phyloP scores from a whole-genome alignment of 2,329 filamentous ascomycete genomes.

The Clarireedia sp. region DNA sequence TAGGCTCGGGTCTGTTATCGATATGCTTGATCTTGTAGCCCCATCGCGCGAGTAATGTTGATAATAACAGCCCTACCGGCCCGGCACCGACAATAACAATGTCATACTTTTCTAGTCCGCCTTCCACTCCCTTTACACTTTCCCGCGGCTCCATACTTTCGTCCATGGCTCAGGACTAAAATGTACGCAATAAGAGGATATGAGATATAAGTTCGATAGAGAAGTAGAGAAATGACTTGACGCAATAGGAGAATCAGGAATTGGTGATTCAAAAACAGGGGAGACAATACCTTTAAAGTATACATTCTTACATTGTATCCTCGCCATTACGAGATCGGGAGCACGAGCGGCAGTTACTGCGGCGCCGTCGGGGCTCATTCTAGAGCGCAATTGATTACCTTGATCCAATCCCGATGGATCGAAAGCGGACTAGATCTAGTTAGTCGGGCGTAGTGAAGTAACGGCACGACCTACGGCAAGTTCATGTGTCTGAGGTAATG shows the following conservation, averaged over 20 bases:
- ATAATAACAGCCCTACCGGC: slow-evolving; percentile 79
- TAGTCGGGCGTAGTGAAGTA: neutral
- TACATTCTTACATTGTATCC: neutral
- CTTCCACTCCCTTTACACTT: slow-evolving; percentile 8
- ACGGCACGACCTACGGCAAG: slow-evolving; percentile 7
- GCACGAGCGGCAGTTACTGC: neutral
- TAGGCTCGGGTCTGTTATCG: slow-evolving; percentile 81
- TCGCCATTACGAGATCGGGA: neutral
- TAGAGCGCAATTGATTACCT: neutral
- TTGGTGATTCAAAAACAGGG: neutral
- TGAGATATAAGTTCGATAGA: no score
- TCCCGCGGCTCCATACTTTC: slow-evolving; percentile 16
- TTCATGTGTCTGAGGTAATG: slow-evolving; percentile 1
- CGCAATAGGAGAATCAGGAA: neutral
- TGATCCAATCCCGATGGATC: neutral
- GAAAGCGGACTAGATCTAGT: neutral
- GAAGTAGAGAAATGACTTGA: neutral
- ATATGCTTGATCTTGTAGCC: slow-evolving; percentile 94
- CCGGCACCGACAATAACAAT: slow-evolving; percentile 82
- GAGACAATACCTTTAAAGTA: neutral
- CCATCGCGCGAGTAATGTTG: slow-evolving; percentile 82
- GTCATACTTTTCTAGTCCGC: slow-evolving; percentile 40
- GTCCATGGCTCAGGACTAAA: slow-evolving; percentile 15
- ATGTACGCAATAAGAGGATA: neutral
- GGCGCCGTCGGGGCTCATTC: neutral